phyloP scores from a whole-genome alignment of 139 green algal genomes.

The Tetradesmus obliquus region DNA sequence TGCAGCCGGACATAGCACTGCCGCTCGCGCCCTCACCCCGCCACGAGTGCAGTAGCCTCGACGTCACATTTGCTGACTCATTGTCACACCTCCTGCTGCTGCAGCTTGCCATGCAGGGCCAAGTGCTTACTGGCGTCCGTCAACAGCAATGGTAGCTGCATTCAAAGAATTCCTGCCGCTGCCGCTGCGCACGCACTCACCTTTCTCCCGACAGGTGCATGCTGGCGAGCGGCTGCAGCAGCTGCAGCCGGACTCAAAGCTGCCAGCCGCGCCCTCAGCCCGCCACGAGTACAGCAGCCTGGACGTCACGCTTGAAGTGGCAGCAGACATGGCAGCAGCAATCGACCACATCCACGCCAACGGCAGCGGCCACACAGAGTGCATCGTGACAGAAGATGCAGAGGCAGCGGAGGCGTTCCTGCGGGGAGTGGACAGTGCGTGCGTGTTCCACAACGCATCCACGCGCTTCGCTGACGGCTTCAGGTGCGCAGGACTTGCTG shows the following conservation, averaged over 20 bases:
- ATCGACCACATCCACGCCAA: slow-evolving; percentile 95
- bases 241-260: slow-evolving; percentile 9
- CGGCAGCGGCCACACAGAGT: slow-evolving; percentile 90
- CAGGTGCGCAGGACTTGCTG: slow-evolving; percentile 71
- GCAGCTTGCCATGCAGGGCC: background rate
- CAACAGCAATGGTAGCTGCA: too few relatives aligned
- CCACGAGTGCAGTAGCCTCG: too few relatives aligned
- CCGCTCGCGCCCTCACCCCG: too few relatives aligned
- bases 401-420: slow-evolving; percentile 88
- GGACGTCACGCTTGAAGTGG: slow-evolving; percentile 91
- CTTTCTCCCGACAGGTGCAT: slow-evolving; percentile 48
- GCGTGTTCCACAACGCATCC: slow-evolving; percentile 96
- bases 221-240: slow-evolving; percentile 61
- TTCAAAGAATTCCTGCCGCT: too few relatives aligned
- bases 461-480: slow-evolving; percentile 98
- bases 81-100: background rate
- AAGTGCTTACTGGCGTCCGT: too few relatives aligned
- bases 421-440: slow-evolving; percentile 90
- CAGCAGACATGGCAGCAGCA: slow-evolving; percentile 80
- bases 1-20: background rate
- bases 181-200: too few relatives aligned
- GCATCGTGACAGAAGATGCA: slow-evolving; percentile 84
- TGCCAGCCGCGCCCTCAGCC: slow-evolving; percentile 66
- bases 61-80: background rate
- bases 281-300: slow-evolving; percentile 92